Base-by-base conservation (phyloP, 2,329 filamentous ascomycete species). In the Allantophomopsis cytisporea region DNA sequence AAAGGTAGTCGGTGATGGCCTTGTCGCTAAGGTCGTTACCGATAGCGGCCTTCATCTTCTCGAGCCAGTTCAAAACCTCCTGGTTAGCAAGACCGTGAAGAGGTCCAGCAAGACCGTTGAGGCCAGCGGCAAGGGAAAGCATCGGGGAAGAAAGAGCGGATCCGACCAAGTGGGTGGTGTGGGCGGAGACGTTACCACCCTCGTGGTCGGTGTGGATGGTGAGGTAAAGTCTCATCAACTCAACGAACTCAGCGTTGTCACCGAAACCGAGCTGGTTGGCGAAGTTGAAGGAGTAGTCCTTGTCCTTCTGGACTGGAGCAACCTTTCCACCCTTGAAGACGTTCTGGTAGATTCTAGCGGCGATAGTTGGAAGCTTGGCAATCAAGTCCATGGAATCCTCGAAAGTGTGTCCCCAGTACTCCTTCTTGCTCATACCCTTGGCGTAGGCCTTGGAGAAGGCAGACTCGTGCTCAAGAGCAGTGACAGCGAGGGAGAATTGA, bases 301-400 rank as follows among this genome's bases (percentile, higher is more conserved):
- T 91, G 72, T 96, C 89, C 76, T 94, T 93, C 75, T 96, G 81
- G 63, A 94, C 77, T 41, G 87, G 64, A 45, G 86, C 84, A 52
- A 98, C 89, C 81, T 96, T 96, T 70, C 91, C 91, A 60, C 94
- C 91, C 80, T 96, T 95, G 85, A 94, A 98, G 64, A 96, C 82
- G 66, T 98, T 98, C 73, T 94, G 91, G 81, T 98, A 98, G 76
- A 98, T 98, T 71, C 87, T 86, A 48, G 91, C 73, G 49, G 91
- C 91, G 58, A 98, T 95, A 63, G 86, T 95, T 62, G 91, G 91
- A 55, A 98, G 84, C 81, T 96, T 96, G 60, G 91, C 91, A 63
- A 98, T 98, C 63, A 98, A 74, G 69, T 98, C 89, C 89, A 98
- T 96, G 47, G 88, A 91, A 71, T 98, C 91, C 78, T 98, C 91